Evolutionary conservation across 768 basidiomycete species (phyloP).

Genomic region (Lyophyllum semitale): DNA sequence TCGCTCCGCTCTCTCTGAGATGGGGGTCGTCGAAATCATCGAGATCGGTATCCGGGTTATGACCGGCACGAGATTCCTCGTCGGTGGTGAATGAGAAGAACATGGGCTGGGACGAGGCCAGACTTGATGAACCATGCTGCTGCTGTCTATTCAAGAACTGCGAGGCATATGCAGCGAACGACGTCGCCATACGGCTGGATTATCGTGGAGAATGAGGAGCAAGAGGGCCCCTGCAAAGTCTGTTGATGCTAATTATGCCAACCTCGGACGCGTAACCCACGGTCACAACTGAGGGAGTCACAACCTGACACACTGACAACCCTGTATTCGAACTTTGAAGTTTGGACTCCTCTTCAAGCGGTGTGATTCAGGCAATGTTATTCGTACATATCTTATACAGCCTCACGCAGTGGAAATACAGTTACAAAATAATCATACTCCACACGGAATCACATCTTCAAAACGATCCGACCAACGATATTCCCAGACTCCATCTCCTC

Average conservation of each 20-base stretch:
- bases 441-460: conserved; percentile 3
- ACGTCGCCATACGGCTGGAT: conserved; percentile 50
- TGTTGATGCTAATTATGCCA: conserved; percentile 18
- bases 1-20: conserved; percentile 44
- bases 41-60: conserved; percentile 49
- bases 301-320: conserved; percentile 1
- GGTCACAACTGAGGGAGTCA: conserved; percentile 6
- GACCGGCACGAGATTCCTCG: conserved; percentile 56
- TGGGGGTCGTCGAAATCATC: conserved; percentile 83
- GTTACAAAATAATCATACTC: background rate
- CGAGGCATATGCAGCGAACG: conserved; percentile 82
- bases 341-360: too few relatives aligned
- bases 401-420: background rate
- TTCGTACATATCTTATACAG: background rate
- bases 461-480: conserved; percentile 32
- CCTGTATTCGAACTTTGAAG: too few relatives aligned
- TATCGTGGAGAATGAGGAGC: conserved; percentile 15
- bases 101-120: conserved; percentile 73
- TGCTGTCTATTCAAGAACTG: conserved; percentile 75
- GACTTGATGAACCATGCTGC: conserved; percentile 44
- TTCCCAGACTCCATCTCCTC: conserved; percentile 30
- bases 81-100: conserved; percentile 90
- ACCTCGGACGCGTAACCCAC: conserved; percentile 15
- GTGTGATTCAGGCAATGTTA: background rate
- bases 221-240: conserved; percentile 18